Evolutionary conservation across 371 early-diverging fungal species (phyloP).

Genomic region (Lichtheimia corymbifera): DNA sequence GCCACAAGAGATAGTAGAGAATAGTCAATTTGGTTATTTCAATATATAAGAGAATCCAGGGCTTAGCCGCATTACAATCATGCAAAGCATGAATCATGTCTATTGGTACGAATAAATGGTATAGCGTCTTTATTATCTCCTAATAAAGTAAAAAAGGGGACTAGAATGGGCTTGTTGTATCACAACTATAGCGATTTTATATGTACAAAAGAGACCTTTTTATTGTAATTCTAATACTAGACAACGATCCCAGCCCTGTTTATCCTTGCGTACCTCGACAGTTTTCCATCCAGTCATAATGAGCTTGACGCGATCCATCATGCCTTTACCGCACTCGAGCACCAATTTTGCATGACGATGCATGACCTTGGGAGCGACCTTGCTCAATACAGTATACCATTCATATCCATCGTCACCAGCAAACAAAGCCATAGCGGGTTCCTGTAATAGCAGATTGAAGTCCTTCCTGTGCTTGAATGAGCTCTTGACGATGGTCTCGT

Average conservation of each 20-base stretch:
- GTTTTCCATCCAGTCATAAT: slow-evolving; percentile 58
- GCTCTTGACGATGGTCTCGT: slow-evolving; percentile 18
- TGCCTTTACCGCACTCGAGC: slow-evolving; percentile 73
- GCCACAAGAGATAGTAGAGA: too few relatives aligned
- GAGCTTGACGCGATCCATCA: slow-evolving; percentile 56
- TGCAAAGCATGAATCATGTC: too few relatives aligned
- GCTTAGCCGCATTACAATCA: too few relatives aligned
- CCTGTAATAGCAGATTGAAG: slow-evolving; percentile 50
- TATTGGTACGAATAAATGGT: neutral
- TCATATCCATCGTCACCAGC: slow-evolving; percentile 68
- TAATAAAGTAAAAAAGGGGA: neutral
- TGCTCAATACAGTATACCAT: slow-evolving; percentile 58
- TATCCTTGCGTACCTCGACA: slow-evolving; percentile 45
- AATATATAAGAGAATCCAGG: too few relatives aligned
- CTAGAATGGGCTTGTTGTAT: neutral
- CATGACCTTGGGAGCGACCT: slow-evolving; percentile 34
- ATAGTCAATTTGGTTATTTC: too few relatives aligned
- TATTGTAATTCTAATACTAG: slow-evolving; percentile 36
- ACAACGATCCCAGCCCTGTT: slow-evolving; percentile 63
- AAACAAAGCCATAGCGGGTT: slow-evolving; percentile 68
- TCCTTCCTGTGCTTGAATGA: slow-evolving; percentile 26
- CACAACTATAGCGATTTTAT: neutral
- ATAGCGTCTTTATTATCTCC: neutral
- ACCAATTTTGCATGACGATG: slow-evolving; percentile 48
- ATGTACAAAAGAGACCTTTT: neutral